phyloP scores from a whole-genome alignment of 2,329 filamentous ascomycete genomes.

The Colletotrichum camelliae region DNA sequence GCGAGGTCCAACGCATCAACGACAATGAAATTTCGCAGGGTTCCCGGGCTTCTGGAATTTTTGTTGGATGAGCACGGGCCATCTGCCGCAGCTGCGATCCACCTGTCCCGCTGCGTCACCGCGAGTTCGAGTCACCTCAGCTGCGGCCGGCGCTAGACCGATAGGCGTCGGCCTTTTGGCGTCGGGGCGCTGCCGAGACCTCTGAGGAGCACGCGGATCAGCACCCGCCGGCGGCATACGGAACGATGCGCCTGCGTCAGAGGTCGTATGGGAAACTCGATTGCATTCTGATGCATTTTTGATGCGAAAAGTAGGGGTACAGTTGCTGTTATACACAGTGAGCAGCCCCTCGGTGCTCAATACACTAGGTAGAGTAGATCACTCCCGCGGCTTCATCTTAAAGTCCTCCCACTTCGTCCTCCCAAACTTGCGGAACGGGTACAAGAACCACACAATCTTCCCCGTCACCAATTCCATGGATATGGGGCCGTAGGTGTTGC shows the following conservation, averaged over 20 bases:
- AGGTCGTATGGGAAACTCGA: background rate
- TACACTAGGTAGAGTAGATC: background rate
- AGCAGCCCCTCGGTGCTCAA: background rate
- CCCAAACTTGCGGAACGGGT: constrained; percentile 67
- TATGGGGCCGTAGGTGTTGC: constrained; percentile 88
- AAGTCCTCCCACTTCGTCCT: constrained; percentile 64
- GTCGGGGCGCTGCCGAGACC: background rate
- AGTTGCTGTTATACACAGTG: background rate
- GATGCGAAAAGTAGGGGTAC: background rate
- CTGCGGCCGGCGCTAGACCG: background rate
- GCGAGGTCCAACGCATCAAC: constrained; percentile 14
- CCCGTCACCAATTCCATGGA: constrained; percentile 78
- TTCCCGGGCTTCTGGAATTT: constrained; percentile 13
- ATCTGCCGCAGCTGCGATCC: background rate
- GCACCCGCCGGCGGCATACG: background rate
- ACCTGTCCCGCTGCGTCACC: constrained; percentile 17
- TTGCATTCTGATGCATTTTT: background rate
- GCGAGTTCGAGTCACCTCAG: background rate
- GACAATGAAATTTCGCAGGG: constrained; percentile 21
- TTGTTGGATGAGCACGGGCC: constrained; percentile 18
- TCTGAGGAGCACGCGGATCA: background rate
- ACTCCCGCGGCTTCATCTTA: constrained; percentile 28
- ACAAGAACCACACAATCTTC: constrained; percentile 74
- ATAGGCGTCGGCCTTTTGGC: background rate
- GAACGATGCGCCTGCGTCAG: background rate